These are phyloP conservation scores for Fusarium dlaminii DNA, from an alignment of 2,329 filamentous ascomycete genomes.

Conservation along the genomic window DNA sequence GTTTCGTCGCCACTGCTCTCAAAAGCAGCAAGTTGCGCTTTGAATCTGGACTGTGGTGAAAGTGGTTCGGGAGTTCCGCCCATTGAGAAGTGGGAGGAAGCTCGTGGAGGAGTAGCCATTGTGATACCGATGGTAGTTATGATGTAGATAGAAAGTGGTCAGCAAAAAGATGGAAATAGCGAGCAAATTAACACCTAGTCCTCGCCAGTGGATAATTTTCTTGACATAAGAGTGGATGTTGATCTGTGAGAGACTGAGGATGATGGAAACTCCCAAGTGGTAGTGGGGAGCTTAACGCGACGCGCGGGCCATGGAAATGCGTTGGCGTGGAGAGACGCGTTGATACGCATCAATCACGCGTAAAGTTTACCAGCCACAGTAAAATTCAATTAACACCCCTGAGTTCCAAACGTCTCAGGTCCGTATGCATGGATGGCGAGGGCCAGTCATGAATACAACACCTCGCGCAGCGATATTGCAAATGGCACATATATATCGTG, in stretches of 20 bases:
- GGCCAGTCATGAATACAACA: neutral
- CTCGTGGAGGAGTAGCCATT: slow-evolving; percentile 59
- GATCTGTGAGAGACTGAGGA: slow-evolving; percentile 1
- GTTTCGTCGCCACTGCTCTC: slow-evolving; percentile 61
- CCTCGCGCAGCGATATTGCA: no score
- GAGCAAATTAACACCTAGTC: neutral
- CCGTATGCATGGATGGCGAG: neutral
- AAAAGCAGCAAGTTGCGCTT: slow-evolving; percentile 61
- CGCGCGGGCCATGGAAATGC: slow-evolving; percentile 39
- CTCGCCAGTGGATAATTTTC: neutral
- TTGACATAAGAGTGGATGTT: slow-evolving; percentile 8
- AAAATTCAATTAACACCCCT: slow-evolving; percentile 10
- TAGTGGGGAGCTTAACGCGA: slow-evolving; percentile 46
- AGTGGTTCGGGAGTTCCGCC: slow-evolving; percentile 56
- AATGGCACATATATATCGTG: neutral
- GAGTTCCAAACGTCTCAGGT: neutral
- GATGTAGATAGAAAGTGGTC: neutral
- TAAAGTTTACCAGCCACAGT: slow-evolving; percentile 1
- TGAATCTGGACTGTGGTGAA: slow-evolving; percentile 64
- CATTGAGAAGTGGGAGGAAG: slow-evolving; percentile 56
- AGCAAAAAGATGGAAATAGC: neutral
- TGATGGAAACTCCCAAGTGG: slow-evolving; percentile 13
- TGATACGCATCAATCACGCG: slow-evolving; percentile 34
- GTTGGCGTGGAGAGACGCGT: slow-evolving; percentile 41
- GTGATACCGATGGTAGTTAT: slow-evolving; percentile 9